Percentiles rank a stretch among this genome's conserved stretches.
Conservation (phyloP, 305 asterid species). For the Salvia sclarea region DNA sequence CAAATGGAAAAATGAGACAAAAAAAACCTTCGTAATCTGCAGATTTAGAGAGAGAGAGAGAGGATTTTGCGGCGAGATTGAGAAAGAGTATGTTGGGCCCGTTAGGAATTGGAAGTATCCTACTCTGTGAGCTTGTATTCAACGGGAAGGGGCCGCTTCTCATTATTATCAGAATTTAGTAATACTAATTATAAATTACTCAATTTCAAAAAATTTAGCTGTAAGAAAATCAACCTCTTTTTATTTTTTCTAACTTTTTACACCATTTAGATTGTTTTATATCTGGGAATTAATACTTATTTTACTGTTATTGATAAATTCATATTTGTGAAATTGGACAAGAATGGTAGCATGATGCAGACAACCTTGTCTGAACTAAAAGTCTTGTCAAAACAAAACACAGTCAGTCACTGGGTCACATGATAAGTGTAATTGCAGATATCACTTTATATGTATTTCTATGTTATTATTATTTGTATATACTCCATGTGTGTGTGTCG, state of each 20-base stretch:
- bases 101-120: slow-evolving; percentile 21
- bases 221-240: background rate
- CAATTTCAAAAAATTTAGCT: background rate
- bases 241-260: background rate
- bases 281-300: background rate
- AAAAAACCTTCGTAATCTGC: slow-evolving; percentile 28
- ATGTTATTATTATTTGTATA: too few relatives aligned
- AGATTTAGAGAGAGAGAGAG: slow-evolving; percentile 39
- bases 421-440: background rate
- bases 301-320: background rate
- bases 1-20: slow-evolving; percentile 18
- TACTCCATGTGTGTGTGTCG: too few relatives aligned
- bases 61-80: slow-evolving; percentile 54
- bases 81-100: slow-evolving; percentile 36
- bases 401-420: too few relatives aligned
- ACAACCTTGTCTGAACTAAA: slow-evolving; percentile 4
- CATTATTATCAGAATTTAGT: too few relatives aligned
- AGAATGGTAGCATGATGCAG: background rate
- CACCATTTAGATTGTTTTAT: background rate
- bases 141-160: too few relatives aligned
- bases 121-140: too few relatives aligned
- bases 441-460: background rate
- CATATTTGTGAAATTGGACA: background rate
- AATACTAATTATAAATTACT: background rate
- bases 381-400: background rate